phyloP scores from a whole-genome alignment of 1,284 basidiomycete species.

The Microstroma glucosiphilum region DNA sequence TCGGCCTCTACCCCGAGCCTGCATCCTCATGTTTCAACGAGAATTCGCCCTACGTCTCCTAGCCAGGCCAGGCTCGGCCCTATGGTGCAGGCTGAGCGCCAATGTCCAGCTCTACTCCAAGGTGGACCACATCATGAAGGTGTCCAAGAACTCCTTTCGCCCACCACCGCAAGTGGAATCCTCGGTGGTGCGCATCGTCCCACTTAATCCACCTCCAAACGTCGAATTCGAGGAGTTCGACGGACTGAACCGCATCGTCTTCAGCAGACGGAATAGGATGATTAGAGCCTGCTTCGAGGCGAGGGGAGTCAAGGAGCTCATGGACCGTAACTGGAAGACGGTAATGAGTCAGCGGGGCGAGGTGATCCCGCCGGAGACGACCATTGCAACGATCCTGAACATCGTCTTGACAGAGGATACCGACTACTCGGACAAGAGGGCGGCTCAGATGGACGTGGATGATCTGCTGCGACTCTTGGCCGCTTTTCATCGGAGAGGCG shows the following conservation, averaged over 20 bases:
- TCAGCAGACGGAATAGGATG: slow-evolving; percentile 84
- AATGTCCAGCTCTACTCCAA: slow-evolving; percentile 95
- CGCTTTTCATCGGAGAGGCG: slow-evolving; percentile 74
- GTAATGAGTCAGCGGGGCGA: slow-evolving; percentile 71
- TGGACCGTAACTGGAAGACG: slow-evolving; percentile 90
- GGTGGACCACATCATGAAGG: slow-evolving; percentile 94
- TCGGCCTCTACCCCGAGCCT: slow-evolving; percentile 83
- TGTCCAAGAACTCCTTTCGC: slow-evolving; percentile 90
- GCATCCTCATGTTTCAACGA: slow-evolving; percentile 98
- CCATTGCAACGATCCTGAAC: slow-evolving; percentile 60
- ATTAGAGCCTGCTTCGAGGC: slow-evolving; percentile 80
- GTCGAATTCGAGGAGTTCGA: slow-evolving; percentile 97
- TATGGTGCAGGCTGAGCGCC: slow-evolving; percentile 90
- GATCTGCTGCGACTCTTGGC: slow-evolving; percentile 69
- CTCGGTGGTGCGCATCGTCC: slow-evolving; percentile 82
- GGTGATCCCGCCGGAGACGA: slow-evolving; percentile 10
- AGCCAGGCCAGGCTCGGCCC: slow-evolving; percentile 72
- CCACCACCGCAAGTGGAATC: slow-evolving; percentile 93
- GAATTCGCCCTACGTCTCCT: slow-evolving; percentile 92
- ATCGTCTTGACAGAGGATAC: slow-evolving; percentile 63
- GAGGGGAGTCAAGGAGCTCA: slow-evolving; percentile 86
- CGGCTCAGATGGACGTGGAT: slow-evolving; percentile 77
- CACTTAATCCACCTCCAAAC: slow-evolving; percentile 88
- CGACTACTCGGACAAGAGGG: slow-evolving; percentile 64
- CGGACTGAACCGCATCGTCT: slow-evolving; percentile 82